Evolutionary conservation across 2,329 filamentous ascomycete genomes (phyloP), one percentile per base, ranked within the genome.

Genomic region (Pestalotiopsis sp.): DNA sequence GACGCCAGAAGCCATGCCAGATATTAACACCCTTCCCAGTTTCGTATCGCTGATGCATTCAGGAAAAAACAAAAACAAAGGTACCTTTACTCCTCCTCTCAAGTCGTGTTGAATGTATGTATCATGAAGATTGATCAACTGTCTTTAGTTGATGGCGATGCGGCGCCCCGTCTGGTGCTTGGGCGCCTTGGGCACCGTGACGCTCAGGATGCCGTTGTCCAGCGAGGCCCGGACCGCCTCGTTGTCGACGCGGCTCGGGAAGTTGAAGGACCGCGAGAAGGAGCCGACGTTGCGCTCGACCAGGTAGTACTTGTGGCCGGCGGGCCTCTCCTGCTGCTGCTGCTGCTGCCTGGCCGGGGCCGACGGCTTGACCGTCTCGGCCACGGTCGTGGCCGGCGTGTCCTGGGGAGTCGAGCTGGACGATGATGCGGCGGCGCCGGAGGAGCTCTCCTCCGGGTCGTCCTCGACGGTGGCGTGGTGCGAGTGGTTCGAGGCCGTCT

Each of bases 391-490:
- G 59, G 72, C 73, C 1, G 76, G 74, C 63, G 64, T 73, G 70
- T 23, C 72, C 70, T 23, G 31, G 9, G 45, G 56, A 27, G 73
- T 70, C 41, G 52, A 38, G 59, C 67, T 70, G 67, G 70, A 73
- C 2, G 20, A 23, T 74, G 41, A 75, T 2, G 52, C 20, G 25
- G 20, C 36, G 76, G 27, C 74, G 72, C 58, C 45, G 2, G 6
- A 79, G 2, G 6, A 79, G 78, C 49, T 81, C 77, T 72, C 73
- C 69, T 77, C 75, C 38, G 73, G 73, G 58, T 88, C 90, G 66
- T 93, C 91, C 74, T 92, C 90, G 52, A 93, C 92, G 0, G 87
- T 90, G 2, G 90, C 87, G 76, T 88, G 82, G 81, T 87, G 84
- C 23, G 83, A 67, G 20, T 38, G 23, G 68, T 77, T 71, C 5